Evolutionary conservation across 768 basidiomycete genomes (phyloP), one percentile per base, ranked within the genome.

Genomic region (Tulasnella sp.): DNA sequence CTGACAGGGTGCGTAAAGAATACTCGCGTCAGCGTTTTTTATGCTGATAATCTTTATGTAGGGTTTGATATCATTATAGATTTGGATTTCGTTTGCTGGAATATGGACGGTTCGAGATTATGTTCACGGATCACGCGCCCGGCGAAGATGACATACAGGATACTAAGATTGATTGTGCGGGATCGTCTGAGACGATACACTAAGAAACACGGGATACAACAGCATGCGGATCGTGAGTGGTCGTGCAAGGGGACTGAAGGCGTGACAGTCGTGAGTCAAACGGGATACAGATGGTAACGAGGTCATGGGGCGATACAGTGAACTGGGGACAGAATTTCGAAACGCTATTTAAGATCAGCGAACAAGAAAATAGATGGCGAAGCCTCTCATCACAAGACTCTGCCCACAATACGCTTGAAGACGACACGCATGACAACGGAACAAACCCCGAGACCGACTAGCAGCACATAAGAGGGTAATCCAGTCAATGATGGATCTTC

Each of bases 1-100:
- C 70, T 76, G 34, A 77, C 86, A 63, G 84, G 83, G 88, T 88
- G 69, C 64, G 84, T 62, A 2, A n/a, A n/a, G n/a, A n/a, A n/a
- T n/a, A n/a, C n/a, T n/a, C n/a, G n/a, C n/a, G n/a, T n/a, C n/a
- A n/a, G n/a, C n/a, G n/a, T n/a, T n/a, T n/a, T n/a, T n/a, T n/a
- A n/a, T n/a, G n/a, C n/a, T n/a, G n/a, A n/a, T n/a, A n/a, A n/a
- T n/a, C n/a, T n/a, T n/a, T n/a, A n/a, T n/a, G n/a, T n/a, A n/a
- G n/a, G n/a, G n/a, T n/a, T n/a, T n/a, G n/a, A n/a, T n/a, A n/a
- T n/a, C n/a, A n/a, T n/a, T n/a, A n/a, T n/a, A n/a, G n/a, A n/a
- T n/a, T n/a, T n/a, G n/a, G n/a, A n/a, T n/a, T n/a, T n/a, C n/a
- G n/a, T n/a, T n/a, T n/a, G n/a, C 13, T 43, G 19, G 42, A 43